Conservation (phyloP, 1,284 basidiomycete species). For the Austroboletus novae-zelandiae region DNA sequence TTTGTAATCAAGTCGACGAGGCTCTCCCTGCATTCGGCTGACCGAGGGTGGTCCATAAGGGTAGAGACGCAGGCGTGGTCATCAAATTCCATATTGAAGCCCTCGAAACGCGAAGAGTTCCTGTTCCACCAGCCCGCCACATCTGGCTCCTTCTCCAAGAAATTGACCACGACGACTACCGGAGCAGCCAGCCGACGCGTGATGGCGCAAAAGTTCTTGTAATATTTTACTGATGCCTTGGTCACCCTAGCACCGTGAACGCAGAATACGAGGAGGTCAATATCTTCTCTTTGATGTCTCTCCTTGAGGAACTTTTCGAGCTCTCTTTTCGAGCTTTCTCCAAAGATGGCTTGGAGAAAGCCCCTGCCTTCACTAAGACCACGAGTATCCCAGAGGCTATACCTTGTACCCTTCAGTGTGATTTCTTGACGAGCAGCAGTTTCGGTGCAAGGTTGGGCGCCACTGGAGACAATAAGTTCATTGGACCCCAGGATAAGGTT, state of each 20-base stretch:
- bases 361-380: conserved; percentile 20
- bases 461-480: conserved; percentile 10
- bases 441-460: conserved; percentile 23
- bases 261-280: conserved; percentile 32
- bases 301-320: conserved; percentile 23
- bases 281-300: conserved; percentile 14
- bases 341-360: conserved; percentile 11
- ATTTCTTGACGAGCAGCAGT: conserved; percentile 9
- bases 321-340: conserved; percentile 10
- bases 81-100: conserved; percentile 22
- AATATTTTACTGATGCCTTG: conserved; percentile 16
- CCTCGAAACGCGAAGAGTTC: conserved; percentile 9
- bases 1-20: conserved; percentile 15
- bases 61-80: conserved; percentile 26
- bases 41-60: conserved; percentile 8
- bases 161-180: conserved; percentile 26
- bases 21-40: conserved; percentile 12
- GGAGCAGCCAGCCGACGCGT: conserved; percentile 25
- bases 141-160: conserved; percentile 14
- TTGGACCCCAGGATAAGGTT: conserved; percentile 22
- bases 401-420: conserved; percentile 10
- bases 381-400: conserved; percentile 30
- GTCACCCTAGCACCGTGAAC: conserved; percentile 23
- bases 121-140: conserved; percentile 31
- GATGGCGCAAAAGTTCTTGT: conserved; percentile 21